These are phyloP conservation scores for Cryptococcus neoformans DNA, from an alignment of 1,284 basidiomycete genomes.

Conservation along the genomic window DNA sequence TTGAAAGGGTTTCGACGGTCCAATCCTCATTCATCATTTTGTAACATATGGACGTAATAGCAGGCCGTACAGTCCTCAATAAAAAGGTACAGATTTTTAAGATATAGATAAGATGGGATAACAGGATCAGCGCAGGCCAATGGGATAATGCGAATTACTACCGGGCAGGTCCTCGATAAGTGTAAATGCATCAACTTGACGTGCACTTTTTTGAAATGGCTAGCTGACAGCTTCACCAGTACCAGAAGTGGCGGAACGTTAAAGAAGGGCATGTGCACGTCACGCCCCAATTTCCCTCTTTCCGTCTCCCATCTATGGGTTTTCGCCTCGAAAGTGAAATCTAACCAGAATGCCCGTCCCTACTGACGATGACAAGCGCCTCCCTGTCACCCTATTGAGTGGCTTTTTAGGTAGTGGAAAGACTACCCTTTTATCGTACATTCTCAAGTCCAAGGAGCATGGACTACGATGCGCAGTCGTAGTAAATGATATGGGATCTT, in stretches of 20 bases:
- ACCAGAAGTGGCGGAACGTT: too few relatives aligned
- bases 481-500: slow-evolving; percentile 52
- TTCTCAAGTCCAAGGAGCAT: slow-evolving; percentile 50
- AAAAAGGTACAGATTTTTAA: too few relatives aligned
- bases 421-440: slow-evolving; percentile 52
- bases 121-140: neutral
- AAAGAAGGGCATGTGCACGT: too few relatives aligned
- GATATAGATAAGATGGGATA: too few relatives aligned
- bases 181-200: neutral
- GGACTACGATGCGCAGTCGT: slow-evolving; percentile 49
- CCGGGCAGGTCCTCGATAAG: neutral
- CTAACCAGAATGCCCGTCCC: slow-evolving; percentile 17
- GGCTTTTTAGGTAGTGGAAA: slow-evolving; percentile 54
- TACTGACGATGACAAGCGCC: slow-evolving; percentile 21
- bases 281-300: too few relatives aligned
- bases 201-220: neutral
- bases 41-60: too few relatives aligned
- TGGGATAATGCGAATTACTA: neutral
- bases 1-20: too few relatives aligned
- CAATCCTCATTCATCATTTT: too few relatives aligned
- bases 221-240: neutral
- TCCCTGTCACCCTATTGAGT: slow-evolving; percentile 52
- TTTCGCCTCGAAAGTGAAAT: neutral
- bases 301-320: neutral
- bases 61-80: too few relatives aligned